Conservation (phyloP, 2,329 filamentous ascomycete genomes). For the Aspergillus neotritici region DNA sequence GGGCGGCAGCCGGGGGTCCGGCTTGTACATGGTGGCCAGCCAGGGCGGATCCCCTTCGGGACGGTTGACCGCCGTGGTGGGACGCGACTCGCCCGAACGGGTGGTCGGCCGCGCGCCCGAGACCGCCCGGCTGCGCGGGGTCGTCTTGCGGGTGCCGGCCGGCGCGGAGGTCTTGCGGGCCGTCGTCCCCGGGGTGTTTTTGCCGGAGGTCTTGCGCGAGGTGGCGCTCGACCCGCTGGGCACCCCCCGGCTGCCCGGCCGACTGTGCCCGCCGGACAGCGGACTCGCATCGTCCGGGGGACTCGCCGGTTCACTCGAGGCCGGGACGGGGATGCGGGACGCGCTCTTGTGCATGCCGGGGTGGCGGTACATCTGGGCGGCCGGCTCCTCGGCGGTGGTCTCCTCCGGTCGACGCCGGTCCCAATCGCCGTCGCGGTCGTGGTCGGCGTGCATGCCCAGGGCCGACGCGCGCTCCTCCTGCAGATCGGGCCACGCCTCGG, state of each 20-base stretch:
- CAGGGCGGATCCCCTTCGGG: constrained; percentile 95
- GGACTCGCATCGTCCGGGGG: constrained; percentile 48
- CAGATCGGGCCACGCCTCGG: constrained; percentile 31
- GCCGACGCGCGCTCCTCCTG: constrained; percentile 33
- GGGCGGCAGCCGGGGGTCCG: constrained; percentile 85
- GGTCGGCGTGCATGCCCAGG: constrained; percentile 22
- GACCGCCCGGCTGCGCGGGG: constrained; percentile 31
- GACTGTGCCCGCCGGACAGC: constrained; percentile 21
- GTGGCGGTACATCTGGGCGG: constrained; percentile 48
- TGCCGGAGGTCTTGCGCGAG: constrained; percentile 27
- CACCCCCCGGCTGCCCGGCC: constrained; percentile 30
- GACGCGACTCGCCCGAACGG: constrained; percentile 52
- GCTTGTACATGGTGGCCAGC: constrained; percentile 91
- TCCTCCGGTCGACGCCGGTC: constrained; percentile 75
- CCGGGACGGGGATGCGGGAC: constrained; percentile 83
- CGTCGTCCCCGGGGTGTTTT: constrained; percentile 20
- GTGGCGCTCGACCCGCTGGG: constrained; percentile 22
- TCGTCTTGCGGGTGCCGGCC: constrained; percentile 36
- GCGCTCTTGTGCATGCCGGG: constrained; percentile 54
- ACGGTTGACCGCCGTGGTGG: constrained; percentile 54
- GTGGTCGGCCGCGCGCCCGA: constrained; percentile 54
- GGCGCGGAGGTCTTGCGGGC: constrained; percentile 37
- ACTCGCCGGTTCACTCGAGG: constrained; percentile 70
- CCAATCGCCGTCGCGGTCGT: constrained; percentile 51
- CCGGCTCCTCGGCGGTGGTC: constrained; percentile 51